These are phyloP conservation scores for Phaeosphaeriaceae sp. DNA, from an alignment of 2,329 filamentous ascomycete species.

Conservation along the genomic window DNA sequence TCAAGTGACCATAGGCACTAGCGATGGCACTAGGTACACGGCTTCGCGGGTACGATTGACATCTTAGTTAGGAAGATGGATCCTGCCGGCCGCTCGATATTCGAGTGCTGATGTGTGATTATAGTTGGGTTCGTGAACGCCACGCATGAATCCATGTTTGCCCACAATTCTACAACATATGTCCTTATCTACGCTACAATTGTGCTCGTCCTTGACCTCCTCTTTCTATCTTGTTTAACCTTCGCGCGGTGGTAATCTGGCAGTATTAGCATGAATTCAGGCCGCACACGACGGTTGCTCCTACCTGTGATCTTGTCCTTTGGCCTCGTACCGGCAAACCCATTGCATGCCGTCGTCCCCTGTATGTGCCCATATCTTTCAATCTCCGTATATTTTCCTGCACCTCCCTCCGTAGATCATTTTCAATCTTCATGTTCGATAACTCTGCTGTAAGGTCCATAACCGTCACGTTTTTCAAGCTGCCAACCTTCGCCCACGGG, in stretches of 20 bases:
- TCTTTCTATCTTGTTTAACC: slow-evolving; percentile 62
- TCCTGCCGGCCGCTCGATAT: no score
- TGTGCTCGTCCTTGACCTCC: slow-evolving; percentile 46
- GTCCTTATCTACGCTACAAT: slow-evolving; percentile 24
- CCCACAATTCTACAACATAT: slow-evolving; percentile 39
- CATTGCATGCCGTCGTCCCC: slow-evolving; percentile 92
- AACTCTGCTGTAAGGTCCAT: slow-evolving; percentile 84
- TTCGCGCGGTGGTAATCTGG: neutral
- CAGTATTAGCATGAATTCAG: slow-evolving; percentile 15
- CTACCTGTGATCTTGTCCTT: slow-evolving; percentile 77
- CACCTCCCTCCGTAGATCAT: slow-evolving; percentile 77
- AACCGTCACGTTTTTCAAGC: slow-evolving; percentile 75
- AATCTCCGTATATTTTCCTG: slow-evolving; percentile 85
- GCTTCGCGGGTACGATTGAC: no score
- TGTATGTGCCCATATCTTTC: slow-evolving; percentile 88
- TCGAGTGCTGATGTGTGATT: no score
- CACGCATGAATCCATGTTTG: slow-evolving; percentile 18
- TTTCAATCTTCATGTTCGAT: slow-evolving; percentile 92
- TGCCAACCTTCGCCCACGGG: slow-evolving; percentile 77
- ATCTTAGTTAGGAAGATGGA: no score
- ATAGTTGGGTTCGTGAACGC: slow-evolving; percentile 14
- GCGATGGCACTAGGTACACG: no score
- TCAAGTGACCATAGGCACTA: no score
- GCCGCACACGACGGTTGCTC: slow-evolving; percentile 17
- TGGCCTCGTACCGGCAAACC: slow-evolving; percentile 90